These are phyloP conservation scores for Meyerozyma athensensis DNA, from an alignment of 1,139 yeast genomes.

Conservation along the genomic window DNA sequence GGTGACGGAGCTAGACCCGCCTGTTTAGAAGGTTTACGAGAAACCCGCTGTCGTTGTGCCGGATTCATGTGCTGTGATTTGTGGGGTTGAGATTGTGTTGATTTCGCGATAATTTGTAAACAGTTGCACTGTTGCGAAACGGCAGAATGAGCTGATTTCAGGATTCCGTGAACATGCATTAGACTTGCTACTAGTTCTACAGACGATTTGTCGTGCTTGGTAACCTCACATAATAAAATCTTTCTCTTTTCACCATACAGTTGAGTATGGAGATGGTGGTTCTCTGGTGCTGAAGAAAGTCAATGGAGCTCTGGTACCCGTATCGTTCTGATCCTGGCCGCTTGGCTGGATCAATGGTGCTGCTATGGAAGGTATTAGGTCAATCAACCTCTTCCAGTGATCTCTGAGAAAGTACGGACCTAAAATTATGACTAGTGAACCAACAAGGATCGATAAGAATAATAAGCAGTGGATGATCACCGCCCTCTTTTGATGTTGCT, in stretches of 20 bases:
- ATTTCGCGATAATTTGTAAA: background rate
- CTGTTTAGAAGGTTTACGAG: conserved; percentile 1
- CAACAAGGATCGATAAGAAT: conserved; percentile 17
- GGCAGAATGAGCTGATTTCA: too few relatives aligned
- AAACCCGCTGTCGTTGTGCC: conserved; percentile 1
- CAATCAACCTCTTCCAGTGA: conserved; percentile 1
- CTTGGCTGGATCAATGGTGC: conserved; percentile 52
- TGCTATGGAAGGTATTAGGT: conserved; percentile 14
- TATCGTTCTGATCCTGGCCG: conserved; percentile 55
- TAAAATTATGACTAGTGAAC: conserved; percentile 19
- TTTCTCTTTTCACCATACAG: background rate
- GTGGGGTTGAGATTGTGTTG: conserved; percentile 1
- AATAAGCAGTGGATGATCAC: conserved; percentile 4
- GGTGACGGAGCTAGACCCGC: background rate
- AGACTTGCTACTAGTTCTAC: too few relatives aligned
- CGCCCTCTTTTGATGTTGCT: background rate
- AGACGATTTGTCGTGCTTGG: too few relatives aligned
- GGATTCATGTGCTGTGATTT: background rate
- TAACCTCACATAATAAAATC: too few relatives aligned
- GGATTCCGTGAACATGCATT: too few relatives aligned
- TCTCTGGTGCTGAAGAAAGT: background rate
- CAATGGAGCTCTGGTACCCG: conserved; percentile 29
- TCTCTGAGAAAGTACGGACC: background rate
- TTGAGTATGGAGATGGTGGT: background rate
- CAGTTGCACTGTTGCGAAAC: background rate